These are phyloP conservation scores for Blakeslea trispora DNA, from an alignment of 371 early-diverging fungal genomes.

Conservation along the genomic window DNA sequence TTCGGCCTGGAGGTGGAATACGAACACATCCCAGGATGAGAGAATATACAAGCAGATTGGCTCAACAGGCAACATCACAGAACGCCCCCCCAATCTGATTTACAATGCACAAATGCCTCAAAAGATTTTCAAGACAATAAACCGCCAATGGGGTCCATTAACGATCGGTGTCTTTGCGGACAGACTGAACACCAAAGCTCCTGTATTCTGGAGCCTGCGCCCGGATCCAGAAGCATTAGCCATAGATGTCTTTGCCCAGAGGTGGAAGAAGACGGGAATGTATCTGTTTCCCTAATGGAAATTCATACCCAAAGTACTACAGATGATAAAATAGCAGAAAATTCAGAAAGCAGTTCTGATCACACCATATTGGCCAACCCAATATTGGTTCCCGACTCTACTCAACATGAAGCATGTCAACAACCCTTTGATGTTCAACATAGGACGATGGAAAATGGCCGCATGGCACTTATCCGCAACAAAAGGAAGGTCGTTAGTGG, in stretches of 20 bases:
- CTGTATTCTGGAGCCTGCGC: slow-evolving; percentile 20
- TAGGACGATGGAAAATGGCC: slow-evolving; percentile 7
- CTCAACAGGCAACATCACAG: slow-evolving; percentile 6
- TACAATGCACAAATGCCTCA: slow-evolving; percentile 6
- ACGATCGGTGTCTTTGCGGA: slow-evolving; percentile 5
- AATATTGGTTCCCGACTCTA: slow-evolving; percentile 5
- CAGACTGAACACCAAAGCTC: slow-evolving; percentile 1
- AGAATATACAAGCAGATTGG: slow-evolving; percentile 14
- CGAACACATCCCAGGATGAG: slow-evolving; percentile 12
- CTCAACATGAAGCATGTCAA: not conserved
- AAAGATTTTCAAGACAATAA: slow-evolving; percentile 1
- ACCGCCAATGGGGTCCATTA: slow-evolving; percentile 6
- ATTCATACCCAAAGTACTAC: slow-evolving; percentile 23
- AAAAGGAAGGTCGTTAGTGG: not conserved
- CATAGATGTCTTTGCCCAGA: slow-evolving; percentile 28
- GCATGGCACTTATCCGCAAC: slow-evolving; percentile 12
- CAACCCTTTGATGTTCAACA: not conserved
- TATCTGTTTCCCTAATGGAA: slow-evolving; percentile 33
- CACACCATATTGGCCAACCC: slow-evolving; percentile 4
- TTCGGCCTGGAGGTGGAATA: slow-evolving; percentile 8
- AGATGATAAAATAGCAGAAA: slow-evolving; percentile 14
- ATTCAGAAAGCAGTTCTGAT: slow-evolving; percentile 2
- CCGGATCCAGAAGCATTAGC: slow-evolving; percentile 28
- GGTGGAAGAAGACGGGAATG: slow-evolving; percentile 19
- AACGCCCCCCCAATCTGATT: not conserved